phyloP scores from a whole-genome alignment of 257 asterid species.

The Nicotiana paniculata region DNA sequence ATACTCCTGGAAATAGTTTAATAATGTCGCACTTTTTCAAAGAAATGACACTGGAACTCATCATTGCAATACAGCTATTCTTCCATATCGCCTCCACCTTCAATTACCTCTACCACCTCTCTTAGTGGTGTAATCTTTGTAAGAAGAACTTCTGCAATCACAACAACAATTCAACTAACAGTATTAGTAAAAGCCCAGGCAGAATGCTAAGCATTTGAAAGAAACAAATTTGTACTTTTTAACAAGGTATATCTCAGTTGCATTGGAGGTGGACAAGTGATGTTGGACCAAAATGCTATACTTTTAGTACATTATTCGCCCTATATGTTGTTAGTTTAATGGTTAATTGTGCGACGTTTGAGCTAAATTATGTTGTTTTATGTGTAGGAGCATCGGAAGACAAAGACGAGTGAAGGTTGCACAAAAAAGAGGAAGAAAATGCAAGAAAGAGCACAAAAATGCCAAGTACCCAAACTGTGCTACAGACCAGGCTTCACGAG shows the following conservation, averaged over 20 bases:
- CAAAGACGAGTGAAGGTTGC: too few relatives aligned
- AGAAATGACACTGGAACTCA: neutral
- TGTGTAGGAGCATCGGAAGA: too few relatives aligned
- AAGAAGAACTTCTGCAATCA: slow-evolving; percentile 59
- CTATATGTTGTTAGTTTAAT: too few relatives aligned
- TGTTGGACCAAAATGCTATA: too few relatives aligned
- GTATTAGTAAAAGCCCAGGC: neutral
- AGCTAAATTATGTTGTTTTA: too few relatives aligned
- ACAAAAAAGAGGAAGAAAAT: too few relatives aligned
- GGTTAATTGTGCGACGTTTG: too few relatives aligned
- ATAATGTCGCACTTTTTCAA: neutral
- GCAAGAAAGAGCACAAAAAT: too few relatives aligned
- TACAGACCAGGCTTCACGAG: too few relatives aligned
- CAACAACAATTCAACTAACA: neutral
- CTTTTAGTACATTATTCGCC: too few relatives aligned
- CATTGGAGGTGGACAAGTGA: neutral
- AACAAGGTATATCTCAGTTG: neutral
- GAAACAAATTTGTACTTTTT: neutral
- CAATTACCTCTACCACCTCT: slow-evolving; percentile 59
- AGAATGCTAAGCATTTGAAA: neutral
- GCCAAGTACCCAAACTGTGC: too few relatives aligned
- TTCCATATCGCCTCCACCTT: slow-evolving; percentile 84
- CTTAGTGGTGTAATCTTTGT: slow-evolving; percentile 74
- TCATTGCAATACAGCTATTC: neutral
- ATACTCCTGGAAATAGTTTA: neutral